phyloP scores from a whole-genome alignment of 73 alveolate genomes.

The Breviolum minutum region DNA sequence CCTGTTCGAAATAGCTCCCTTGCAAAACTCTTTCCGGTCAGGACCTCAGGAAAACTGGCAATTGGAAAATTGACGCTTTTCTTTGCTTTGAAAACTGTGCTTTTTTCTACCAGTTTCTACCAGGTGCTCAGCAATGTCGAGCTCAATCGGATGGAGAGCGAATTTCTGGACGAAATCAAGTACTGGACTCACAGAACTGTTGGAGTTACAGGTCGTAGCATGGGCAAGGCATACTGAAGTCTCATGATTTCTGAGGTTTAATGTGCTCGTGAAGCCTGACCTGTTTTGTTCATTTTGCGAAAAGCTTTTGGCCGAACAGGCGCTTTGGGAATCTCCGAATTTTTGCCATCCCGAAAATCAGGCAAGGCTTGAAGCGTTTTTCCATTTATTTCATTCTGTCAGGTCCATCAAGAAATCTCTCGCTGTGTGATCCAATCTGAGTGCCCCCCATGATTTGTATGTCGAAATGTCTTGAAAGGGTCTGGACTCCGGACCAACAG shows the following conservation, averaged over 20 bases:
- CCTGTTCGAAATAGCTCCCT: slow-evolving; percentile 83
- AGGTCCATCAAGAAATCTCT: slow-evolving; percentile 79
- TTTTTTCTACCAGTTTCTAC: not conserved
- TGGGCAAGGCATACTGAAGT: not conserved
- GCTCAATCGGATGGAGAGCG: slow-evolving; percentile 90
- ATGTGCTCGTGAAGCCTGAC: slow-evolving; percentile 93
- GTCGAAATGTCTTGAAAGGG: no score
- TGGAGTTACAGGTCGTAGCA: not conserved
- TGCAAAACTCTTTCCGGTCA: slow-evolving; percentile 85
- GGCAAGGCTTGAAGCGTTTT: no score
- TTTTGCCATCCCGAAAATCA: no score
- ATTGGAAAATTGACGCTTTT: not conserved
- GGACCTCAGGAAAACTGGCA: not conserved
- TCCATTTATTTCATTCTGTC: no score
- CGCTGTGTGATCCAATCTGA: slow-evolving; percentile 81
- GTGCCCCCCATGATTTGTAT: not conserved
- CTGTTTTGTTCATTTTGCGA: slow-evolving; percentile 84
- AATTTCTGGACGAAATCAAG: slow-evolving; percentile 78
- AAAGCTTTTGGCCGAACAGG: slow-evolving; percentile 88
- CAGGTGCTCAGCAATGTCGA: slow-evolving; percentile 75
- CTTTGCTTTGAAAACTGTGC: not conserved
- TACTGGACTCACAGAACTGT: not conserved
- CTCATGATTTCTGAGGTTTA: slow-evolving; percentile 5
- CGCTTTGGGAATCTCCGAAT: no score
- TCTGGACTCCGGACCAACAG: not conserved